Base-by-base conservation (phyloP, 208 protist genomes). In the Crithidia fasciculata region DNA sequence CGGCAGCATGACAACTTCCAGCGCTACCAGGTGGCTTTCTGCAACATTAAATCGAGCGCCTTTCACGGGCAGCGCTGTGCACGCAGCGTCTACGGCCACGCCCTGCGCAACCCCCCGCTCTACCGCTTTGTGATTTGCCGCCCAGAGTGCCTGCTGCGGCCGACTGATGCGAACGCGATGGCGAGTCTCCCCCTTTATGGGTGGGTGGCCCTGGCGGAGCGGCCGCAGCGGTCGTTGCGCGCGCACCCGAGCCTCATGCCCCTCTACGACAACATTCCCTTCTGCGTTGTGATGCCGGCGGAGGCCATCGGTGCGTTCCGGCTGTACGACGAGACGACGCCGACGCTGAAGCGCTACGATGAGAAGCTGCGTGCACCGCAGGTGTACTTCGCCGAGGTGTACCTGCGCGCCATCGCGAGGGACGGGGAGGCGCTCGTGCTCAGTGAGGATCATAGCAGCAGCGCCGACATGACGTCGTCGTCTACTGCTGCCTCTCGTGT, bases 1-100 rank as follows among this genome's bases (percentile, higher is more conserved):
- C 59, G 70, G 8, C 18, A 84, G 15, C 84, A 92, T 68, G 80
- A 92, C 65, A 52, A 77, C 72, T 81, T 83, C 58, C 52, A 67
- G 36, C 81, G 87, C n/a, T 88, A 85, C 69, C 44, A 88, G 69
- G 65, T 89, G 18, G 82, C 57, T n/a, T 53, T 65, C 44, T 89
- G 84, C 64, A n/a, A 57, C 3, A 6, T 81, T 4, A 3, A 13
- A 8, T 16, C 37, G 9, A 80, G 80, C 60, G 52, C n/a, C 15
- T 89, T 89, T 56, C 37, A 75, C 41, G 69, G 72, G 16, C 65
- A 81, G 50, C 61, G 71, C 37, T 89, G 83, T 69, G 72, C 76
- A 28, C 74, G 79, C 57, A 74, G 78, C 18, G 13, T 83, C 41
- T 88, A 88, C 66, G 86, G 59, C 9, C 82, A 88, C 78, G 41